These are phyloP conservation scores for Eimeria acervulina DNA, from an alignment of 169 alveolate genomes.

Conservation along the genomic window DNA sequence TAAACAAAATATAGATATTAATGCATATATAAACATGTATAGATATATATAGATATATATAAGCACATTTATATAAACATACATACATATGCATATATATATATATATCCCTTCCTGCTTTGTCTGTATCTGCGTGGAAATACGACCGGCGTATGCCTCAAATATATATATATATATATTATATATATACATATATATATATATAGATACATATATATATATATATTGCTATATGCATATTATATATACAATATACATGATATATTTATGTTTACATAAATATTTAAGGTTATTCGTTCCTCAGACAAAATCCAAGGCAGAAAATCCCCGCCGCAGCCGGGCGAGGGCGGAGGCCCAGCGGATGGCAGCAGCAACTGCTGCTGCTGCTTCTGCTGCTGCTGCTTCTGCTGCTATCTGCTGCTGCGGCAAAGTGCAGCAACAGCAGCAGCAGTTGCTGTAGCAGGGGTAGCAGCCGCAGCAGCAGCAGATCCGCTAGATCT, in stretches of 20 bases:
- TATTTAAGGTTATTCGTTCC: neutral
- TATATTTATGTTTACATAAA: no score
- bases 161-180: neutral
- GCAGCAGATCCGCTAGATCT: neutral
- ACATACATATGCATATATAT: no score
- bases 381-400: neutral
- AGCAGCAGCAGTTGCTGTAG: slow-evolving; percentile 8
- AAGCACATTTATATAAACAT: neutral
- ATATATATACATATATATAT: neutral
- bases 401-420: neutral
- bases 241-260: no score
- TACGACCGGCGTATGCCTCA: no score
- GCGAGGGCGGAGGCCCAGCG: no score
- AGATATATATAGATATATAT: no score
- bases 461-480: neutral
- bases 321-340: no score
- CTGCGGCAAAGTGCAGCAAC: neutral
- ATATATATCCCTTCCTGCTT: no score
- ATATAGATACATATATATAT: neutral
- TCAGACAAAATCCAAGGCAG: neutral
- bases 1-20: neutral
- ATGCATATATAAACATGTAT: neutral
- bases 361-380: no score
- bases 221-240: no score
- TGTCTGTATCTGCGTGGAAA: no score